Evolutionary conservation across 2,329 filamentous ascomycete species (phyloP), one percentile per base, ranked within the genome.

Genomic region (Colletotrichum simmondsii): DNA sequence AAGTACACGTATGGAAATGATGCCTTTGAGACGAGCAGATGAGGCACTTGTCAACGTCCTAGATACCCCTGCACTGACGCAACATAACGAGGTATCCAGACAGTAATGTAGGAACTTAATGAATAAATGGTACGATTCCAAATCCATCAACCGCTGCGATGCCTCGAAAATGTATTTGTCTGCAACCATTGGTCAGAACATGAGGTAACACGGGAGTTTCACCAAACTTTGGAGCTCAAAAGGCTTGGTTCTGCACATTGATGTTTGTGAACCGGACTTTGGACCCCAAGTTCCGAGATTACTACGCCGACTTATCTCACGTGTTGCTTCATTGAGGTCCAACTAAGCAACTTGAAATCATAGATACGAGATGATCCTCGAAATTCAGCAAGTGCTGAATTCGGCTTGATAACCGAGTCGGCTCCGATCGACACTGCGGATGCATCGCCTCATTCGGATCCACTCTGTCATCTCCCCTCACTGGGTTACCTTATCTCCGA

Each of bases 351-450:
- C 2, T 10, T 49, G 19, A n/a, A 49, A 8, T 10, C 8, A 11
- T 54, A 8, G 35, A 14, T 14, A 53, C 3, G 14, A 63, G 8
- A 19, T 6, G 16, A 28, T 30, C 22, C n/a, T 16, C 42, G 19
- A 11, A 5, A 49, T 11, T 49, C 19, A 49, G 42, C 37, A 8
- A 49, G 19, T 7, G 4, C 42, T 30, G 54, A 14, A 4, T 22
- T 4, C 42, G 54, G 22, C 54, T 65, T 52, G 6, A 54, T 68
- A n/a, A 68, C 70, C 65, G 65, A 72, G 61, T 70, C 65, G 65
- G 70, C 46, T 54, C 70, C 65, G 70, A 72, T 19, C 3, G 8
- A 46, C 52, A 14, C 62, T 63, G 59, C 65, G 19, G 65, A 56
- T 37, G 59, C 53, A 56, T 64, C 32, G 59, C 70, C 54, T 65